Evolutionary conservation across 257 asterid genomes (phyloP).

Genomic region (Jacaranda mimosifolia): DNA sequence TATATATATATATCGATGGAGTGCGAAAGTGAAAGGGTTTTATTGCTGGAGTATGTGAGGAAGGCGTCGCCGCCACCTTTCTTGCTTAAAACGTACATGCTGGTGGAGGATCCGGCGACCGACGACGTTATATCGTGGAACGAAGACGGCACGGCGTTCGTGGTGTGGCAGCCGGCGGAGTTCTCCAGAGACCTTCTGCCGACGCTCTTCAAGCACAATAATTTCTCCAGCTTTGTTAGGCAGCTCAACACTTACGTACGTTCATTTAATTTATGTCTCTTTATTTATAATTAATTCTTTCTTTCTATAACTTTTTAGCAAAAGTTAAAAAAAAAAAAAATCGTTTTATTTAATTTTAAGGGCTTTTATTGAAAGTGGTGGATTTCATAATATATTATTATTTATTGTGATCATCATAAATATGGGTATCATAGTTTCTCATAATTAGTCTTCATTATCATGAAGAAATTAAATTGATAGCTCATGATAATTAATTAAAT

Average conservation of each 20-base stretch:
- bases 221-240: constrained; percentile 92
- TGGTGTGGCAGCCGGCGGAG: constrained; percentile 93
- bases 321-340: too few relatives aligned
- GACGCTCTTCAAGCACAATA: constrained; percentile 80
- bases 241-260: constrained; percentile 91
- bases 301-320: background rate
- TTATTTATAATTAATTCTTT: background rate
- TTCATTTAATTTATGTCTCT: background rate
- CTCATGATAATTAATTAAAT: too few relatives aligned
- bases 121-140: constrained; percentile 81
- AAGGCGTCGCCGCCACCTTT: constrained; percentile 80
- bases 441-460: background rate
- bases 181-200: constrained; percentile 84
- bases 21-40: constrained; percentile 45
- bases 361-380: background rate
- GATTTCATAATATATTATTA: background rate
- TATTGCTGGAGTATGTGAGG: constrained; percentile 59
- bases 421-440: background rate
- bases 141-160: constrained; percentile 71
- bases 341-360: background rate
- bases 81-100: constrained; percentile 77
- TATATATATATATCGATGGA: background rate
- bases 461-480: too few relatives aligned
- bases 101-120: constrained; percentile 82
- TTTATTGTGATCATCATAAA: background rate